Evolutionary conservation across 306 rosid species (phyloP).

Genomic region (Corylus americana): DNA sequence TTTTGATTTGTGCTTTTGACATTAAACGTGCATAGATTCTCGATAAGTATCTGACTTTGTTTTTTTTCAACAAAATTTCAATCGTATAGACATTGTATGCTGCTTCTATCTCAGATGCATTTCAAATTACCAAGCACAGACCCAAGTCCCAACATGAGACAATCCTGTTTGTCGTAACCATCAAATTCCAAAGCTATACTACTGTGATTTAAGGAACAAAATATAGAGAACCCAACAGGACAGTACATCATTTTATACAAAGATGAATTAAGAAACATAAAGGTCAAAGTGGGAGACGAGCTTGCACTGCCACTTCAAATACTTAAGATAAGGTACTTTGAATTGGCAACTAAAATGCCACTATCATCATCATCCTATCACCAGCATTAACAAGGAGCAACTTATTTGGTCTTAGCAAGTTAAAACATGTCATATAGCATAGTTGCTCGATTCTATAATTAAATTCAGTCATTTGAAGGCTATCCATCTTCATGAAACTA

Average conservation of each 20-base stretch:
- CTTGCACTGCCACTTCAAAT: background rate
- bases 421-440: background rate
- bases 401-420: background rate
- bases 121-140: background rate
- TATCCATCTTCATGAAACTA: background rate
- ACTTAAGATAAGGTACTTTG: background rate
- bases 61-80: background rate
- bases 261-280: background rate
- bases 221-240: background rate
- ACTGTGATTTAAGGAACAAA: background rate
- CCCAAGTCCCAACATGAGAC: background rate
- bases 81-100: background rate
- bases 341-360: background rate
- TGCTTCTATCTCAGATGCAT: background rate
- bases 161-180: background rate
- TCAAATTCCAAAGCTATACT: background rate
- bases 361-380: background rate
- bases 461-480: too few species aligned
- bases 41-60: background rate
- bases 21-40: background rate
- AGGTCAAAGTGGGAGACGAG: background rate
- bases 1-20: background rate
- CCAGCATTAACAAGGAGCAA: background rate
- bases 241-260: background rate
- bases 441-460: background rate